Evolutionary conservation across 768 basidiomycete species (phyloP), one percentile per base, ranked within the genome.

Genomic region (Lactarius sanguifluus): DNA sequence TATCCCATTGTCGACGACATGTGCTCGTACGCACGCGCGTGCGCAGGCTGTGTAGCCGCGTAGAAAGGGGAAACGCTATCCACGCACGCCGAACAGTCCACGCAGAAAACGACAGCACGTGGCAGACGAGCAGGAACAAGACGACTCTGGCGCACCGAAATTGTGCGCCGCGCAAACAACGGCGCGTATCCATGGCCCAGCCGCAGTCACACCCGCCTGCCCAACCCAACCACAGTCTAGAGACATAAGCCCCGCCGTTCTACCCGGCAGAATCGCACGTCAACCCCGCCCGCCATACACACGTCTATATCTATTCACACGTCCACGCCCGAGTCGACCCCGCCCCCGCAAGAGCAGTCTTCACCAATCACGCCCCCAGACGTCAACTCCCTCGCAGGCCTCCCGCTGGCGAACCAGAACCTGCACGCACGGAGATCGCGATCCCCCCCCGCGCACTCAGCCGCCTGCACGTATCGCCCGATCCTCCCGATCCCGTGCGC

Each of bases 361-460:
- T 25, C 28, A 2, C 18, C 56, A 1, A 18, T 12, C 32, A 20
- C 52, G 9, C 45, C 66, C 2, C 32, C 30, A 5, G 32, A 58
- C 15, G 57, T 32, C 23, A 36, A 62, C 57, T 20, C 57, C 2
- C 57, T 62, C n/a, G 28, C 38, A 1, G 66, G 40, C 32, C 66
- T 59, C 6, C 66, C 62, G 8, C 28, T 67, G 41, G 55, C 32
- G 1, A 64, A 56, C 62, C 62, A 0, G 47, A 40, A 9, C 66
- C 66, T 1, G 15, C 58, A 38, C 50, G 23, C 32, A 1, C 50
- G 8, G 61, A 38, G 15, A 55, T 67, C 10, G 62, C 59, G 28
- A 66, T 62, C 40, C 57, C 61, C 25, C 8, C 47, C 0, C 61
- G 62, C 8, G 52, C 66, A 5, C 62, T 67, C 1, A 67, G 30